Base-by-base conservation (phyloP, 805 yeast species). In the Pichia thaimueangensis region DNA sequence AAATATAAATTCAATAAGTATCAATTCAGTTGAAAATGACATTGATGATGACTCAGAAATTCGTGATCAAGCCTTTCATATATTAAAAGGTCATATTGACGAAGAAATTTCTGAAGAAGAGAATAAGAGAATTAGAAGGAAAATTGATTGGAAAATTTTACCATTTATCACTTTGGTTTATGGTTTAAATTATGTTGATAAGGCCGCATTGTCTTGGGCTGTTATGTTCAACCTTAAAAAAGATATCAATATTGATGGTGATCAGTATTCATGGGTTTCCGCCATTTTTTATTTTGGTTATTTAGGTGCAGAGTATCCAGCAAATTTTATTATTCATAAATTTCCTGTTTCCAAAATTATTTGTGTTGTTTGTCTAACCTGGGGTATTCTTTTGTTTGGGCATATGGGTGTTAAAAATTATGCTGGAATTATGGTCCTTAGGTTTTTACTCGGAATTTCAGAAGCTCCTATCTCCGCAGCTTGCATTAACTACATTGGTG, bases 211-310 rank as follows among this genome's bases (percentile, higher is more conserved):
- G 34, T 66, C 74, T 0, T 76, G 71, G 50, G 66, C 73, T 13
- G 62, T 76, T 0, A 63, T 74, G 37, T 62, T 74, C 39, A 77
- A 71, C 0, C 57, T 75, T 20, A 71, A 62, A 52, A 65, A 63
- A 13, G 76, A 69, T 44, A 70, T 73, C 11, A 63, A 67, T 3
- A 53, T 76, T 19, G 58, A 60, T 17, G 69, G 67, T 45, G 49
- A 60, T 41, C 62, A 63, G 34, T 74, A 71, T 53, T 68, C 69
- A 51, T 67, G 71, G 47, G 60, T 70, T 12, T 70, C 71, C 45
- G 68, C 79, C 0, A 47, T 67, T 5, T 73, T 73, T 45, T 73
- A 73, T 50, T 59, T 69, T 35, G 77, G 76, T 2, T 75, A 72
- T 52, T 52, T 74, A 45, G 58, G 62, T 8, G 73, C 71, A 44